A percentile compares a stretch with the other conserved stretches of the same genome.
These are phyloP conservation scores for Tetragonia tetragonoides DNA, from an alignment of 148 eudicot species.

Conservation along the genomic window DNA sequence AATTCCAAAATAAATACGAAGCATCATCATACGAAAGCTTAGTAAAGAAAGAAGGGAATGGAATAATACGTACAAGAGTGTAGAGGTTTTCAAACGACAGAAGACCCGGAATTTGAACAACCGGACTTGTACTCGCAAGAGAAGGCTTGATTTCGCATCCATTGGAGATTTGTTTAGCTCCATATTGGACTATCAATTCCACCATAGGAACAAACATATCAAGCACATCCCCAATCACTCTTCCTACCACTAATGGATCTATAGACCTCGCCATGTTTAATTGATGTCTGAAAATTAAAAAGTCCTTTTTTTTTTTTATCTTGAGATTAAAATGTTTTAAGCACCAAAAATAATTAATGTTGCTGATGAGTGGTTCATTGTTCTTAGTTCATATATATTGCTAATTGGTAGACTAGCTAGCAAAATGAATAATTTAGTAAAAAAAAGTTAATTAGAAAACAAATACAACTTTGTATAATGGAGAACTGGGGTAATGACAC, in stretches of 20 bases:
- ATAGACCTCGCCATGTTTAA: constrained; percentile 21
- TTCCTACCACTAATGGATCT: constrained; percentile 39
- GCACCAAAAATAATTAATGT: not conserved
- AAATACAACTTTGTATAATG: not conserved
- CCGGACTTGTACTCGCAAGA: constrained; percentile 28
- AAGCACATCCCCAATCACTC: constrained; percentile 50
- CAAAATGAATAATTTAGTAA: not conserved
- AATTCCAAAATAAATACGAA: too few species aligned
- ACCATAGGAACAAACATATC: constrained; percentile 38
- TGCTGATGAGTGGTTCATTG: too few species aligned
- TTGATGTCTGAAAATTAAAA: not conserved
- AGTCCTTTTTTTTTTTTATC: not conserved
- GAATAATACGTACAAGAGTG: constrained; percentile 39
- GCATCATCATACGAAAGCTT: too few species aligned
- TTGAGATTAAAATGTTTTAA: not conserved
- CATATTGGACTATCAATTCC: constrained; percentile 29
- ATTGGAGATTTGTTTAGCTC: constrained; percentile 32
- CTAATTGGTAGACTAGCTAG: constrained; percentile 3
- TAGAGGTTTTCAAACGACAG: constrained; percentile 17
- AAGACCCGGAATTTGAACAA: constrained; percentile 21
- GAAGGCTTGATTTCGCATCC: constrained; percentile 47
- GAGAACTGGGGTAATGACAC: constrained; percentile 16
- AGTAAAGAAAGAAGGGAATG: not conserved
- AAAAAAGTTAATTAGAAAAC: not conserved
- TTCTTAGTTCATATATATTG: not conserved